These are phyloP conservation scores for Primulina huaijiensis DNA, from an alignment of 257 asterid species.

Conservation along the genomic window DNA sequence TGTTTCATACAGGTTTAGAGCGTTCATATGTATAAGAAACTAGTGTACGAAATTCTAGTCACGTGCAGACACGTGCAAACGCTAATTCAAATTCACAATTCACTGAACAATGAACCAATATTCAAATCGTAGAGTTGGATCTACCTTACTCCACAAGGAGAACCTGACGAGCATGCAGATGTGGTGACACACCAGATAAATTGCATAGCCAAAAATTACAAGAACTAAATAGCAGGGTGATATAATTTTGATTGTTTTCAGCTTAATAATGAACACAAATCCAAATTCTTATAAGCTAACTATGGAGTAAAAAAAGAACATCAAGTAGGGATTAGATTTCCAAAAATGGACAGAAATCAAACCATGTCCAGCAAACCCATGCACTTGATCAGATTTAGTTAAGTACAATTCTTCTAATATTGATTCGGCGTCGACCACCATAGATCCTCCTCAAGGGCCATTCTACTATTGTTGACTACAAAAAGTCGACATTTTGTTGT, in stretches of 20 bases:
- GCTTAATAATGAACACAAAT: not conserved
- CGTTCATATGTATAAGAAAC: not conserved
- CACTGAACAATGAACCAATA: not conserved
- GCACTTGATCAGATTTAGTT: not conserved
- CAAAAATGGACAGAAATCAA: not conserved
- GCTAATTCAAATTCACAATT: not conserved
- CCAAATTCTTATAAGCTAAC: not conserved
- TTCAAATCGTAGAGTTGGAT: not conserved
- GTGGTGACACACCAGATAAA: not conserved
- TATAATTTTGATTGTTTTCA: not conserved
- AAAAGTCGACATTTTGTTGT: not conserved
- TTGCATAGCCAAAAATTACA: not conserved
- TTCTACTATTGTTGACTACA: not conserved
- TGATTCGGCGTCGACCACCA: constrained; percentile 1
- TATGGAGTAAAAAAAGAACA: not conserved
- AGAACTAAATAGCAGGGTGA: not conserved
- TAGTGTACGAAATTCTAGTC: constrained; percentile 9
- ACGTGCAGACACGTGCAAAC: not conserved
- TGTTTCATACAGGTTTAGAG: not conserved
- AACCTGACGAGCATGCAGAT: not conserved
- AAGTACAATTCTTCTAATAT: not conserved
- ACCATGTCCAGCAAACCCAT: not conserved
- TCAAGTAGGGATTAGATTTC: constrained; percentile 8
- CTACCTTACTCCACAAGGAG: constrained; percentile 8
- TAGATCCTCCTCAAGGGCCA: constrained; percentile 1